Base-by-base conservation (phyloP, 2,329 filamentous ascomycete genomes). In the Penicillium freii region DNA sequence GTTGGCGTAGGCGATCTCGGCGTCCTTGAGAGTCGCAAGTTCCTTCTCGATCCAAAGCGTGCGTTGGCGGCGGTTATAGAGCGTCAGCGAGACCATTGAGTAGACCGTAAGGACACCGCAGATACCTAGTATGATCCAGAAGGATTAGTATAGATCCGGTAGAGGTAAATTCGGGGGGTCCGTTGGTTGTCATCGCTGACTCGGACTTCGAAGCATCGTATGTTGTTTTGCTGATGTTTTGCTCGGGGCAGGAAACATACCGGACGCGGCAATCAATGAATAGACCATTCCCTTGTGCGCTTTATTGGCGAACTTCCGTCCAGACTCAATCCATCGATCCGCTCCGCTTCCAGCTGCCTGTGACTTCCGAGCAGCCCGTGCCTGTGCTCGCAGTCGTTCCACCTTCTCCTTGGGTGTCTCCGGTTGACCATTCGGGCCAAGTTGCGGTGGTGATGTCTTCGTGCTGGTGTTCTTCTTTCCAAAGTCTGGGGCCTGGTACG, bases 351-450 rank as follows among this genome's bases (percentile, higher is more conserved):
- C 54, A 29, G 83, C 85, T 46, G 81, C 78, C 67, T 83, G 80
- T 44, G 85, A 83, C 65, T 82, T 80, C 73, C 84, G 84, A 45
- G 87, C 85, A n/a, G 85, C 85, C 57, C 85, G 80, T 71, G 88
- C 86, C 60, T 87, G 86, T 45, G 86, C 85, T 53, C 88, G 81
- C 67, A 91, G 77, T 59, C 88, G 81, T 62, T 84, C 82, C 36
- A 91, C 87, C 66, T 87, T 85, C 76, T 90, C 83, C 71, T 86
- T 84, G 49, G 88, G 83, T 1, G 87, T 88, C 76, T 91, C 87
- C 61, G 68, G 66, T 57, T 59, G 59, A 3, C 66, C 70, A 52
- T 66, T 67, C 23, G 71, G 65, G 17, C 64, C 69, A 47, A 58
- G 53, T 33, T 62, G 60, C 25, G 56, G 62, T 19, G 66, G 57